Base-by-base conservation (phyloP, 495 filamentous ascomycete genomes). In the Penicillium desertorum region DNA sequence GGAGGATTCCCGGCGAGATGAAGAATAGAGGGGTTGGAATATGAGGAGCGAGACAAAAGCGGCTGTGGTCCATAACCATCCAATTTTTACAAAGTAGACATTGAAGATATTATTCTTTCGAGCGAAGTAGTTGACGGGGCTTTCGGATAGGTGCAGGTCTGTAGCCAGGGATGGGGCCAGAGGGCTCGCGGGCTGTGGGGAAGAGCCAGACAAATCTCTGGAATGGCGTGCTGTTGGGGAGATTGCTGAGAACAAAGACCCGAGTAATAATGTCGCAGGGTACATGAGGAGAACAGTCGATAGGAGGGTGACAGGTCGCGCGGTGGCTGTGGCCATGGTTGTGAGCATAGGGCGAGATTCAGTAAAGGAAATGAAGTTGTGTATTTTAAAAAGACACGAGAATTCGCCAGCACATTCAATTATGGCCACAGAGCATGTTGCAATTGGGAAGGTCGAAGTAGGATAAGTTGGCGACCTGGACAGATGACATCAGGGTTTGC, bases 81-180 rank as follows among this genome's bases (percentile, higher is more conserved):
- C 94, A 46, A 88, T 80, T 77, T 98, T 98, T 61, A 98, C 94
- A 60, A 98, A 98, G 59, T 89, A 79, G 45, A 85, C 58, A 70
- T 98, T 98, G 80, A 96, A 86, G 57, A 97, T 54, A 75, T 98
- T 98, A 62, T 83, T 76, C 67, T 98, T 98, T 41, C 86, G 84
- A 37, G 92, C 92, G 72, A 97, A 98, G 80, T 96, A 97, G 64
- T 86, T 88, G 43, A 90, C 70, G 0, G 76, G 68, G 43, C 39
- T 62, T 41, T 63, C 57, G 32, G 66, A 57, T 42, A 68, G 52
- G 54, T 74, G 62, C 9, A 76, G 54, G 53, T 75, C 71, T 25
- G 69, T 51, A 12, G 88, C 84, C 39, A 79, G 70, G 17, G 70
- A 69, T 20, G 80, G 73, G 29, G 77, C 76, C 71, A 90, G 81